Conservation (phyloP, 2,329 filamentous ascomycete species). For the Dryadomyces quercus-mongolicae region DNA sequence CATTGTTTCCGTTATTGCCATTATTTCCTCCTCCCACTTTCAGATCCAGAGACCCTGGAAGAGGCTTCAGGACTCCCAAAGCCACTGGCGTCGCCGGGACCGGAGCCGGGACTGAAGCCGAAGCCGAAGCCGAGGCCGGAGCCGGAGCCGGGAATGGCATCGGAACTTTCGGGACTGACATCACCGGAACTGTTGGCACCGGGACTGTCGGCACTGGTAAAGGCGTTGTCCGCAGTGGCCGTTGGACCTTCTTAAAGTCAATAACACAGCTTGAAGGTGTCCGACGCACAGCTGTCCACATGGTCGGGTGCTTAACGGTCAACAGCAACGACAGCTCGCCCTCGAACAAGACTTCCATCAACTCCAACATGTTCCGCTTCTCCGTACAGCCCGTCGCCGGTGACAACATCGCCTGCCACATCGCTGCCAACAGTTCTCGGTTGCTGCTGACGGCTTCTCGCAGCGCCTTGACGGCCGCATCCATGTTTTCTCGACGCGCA, state of each 20-base stretch:
- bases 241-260: slow-evolving; percentile 11
- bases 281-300: slow-evolving; percentile 26
- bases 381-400: slow-evolving; percentile 33
- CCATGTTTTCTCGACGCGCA: slow-evolving; percentile 34
- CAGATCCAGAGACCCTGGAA: too few relatives aligned
- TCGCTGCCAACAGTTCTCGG: slow-evolving; percentile 26
- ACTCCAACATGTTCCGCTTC: slow-evolving; percentile 36
- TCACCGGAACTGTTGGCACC: not conserved
- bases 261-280: slow-evolving; percentile 5
- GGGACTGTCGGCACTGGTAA: not conserved
- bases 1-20: not conserved
- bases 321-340: slow-evolving; percentile 32
- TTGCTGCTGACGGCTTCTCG: slow-evolving; percentile 33
- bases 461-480: slow-evolving; percentile 34
- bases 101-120: not conserved
- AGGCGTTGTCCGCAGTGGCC: slow-evolving; percentile 5
- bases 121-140: not conserved
- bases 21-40: too few relatives aligned
- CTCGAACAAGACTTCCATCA: slow-evolving; percentile 38
- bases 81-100: too few relatives aligned
- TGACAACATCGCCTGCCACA: slow-evolving; percentile 39
- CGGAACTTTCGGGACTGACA: not conserved
- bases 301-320: slow-evolving; percentile 32
- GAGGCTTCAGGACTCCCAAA: too few relatives aligned
- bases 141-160: not conserved